Evolutionary conservation across 345 rosid genomes (phyloP), one percentile per base, ranked within the genome.

Genomic region (Cardamine chenopodiifolia): DNA sequence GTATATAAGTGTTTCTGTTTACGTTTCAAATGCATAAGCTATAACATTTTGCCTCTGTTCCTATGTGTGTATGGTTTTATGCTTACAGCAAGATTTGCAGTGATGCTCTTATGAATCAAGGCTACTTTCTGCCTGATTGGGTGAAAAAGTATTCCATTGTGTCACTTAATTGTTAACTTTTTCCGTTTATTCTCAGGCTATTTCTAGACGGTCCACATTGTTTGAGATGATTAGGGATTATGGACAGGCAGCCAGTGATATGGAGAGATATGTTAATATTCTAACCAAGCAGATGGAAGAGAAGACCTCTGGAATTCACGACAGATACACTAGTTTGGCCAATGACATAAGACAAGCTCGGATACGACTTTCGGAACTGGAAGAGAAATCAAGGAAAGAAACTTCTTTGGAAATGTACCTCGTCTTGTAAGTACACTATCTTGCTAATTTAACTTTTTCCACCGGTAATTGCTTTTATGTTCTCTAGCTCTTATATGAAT

Each of bases 211-310:
- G 63, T 90, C 98, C 65, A 82, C 86, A 31, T 81, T 95, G 70
- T 90, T 76, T 71, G 98, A 90, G 87, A 89, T 85, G 91, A 86
- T 92, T 69, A 90, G 96, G 81, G 94, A 90, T 76, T 92, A 84
- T 85, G 94, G 85, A 44, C 91, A 86, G 84, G 96, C 99, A 52
- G 87, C 94, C 48, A 81, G 57, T 71, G 96, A 95, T 83, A 88
- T 90, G 76, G 84, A 77, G 80, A 86, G 92, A 77, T 83, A 89
- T 70, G 60, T 86, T 74, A 59, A 84, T 72, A 75, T 82, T 79
- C 85, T 86, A 37, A 75, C 80, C 57, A 87, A 84, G 85, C 96
- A 87, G 81, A 68, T 78, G 64, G 96, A 90, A 75, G 87, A 74
- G 71, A 87, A 85, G 77, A 76, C 64, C 39, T 79, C 67, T 58